A percentile compares a stretch with the other conserved stretches of the same genome.
phyloP scores from a whole-genome alignment of 768 basidiomycete genomes.

The Hortiboletus campestris region DNA sequence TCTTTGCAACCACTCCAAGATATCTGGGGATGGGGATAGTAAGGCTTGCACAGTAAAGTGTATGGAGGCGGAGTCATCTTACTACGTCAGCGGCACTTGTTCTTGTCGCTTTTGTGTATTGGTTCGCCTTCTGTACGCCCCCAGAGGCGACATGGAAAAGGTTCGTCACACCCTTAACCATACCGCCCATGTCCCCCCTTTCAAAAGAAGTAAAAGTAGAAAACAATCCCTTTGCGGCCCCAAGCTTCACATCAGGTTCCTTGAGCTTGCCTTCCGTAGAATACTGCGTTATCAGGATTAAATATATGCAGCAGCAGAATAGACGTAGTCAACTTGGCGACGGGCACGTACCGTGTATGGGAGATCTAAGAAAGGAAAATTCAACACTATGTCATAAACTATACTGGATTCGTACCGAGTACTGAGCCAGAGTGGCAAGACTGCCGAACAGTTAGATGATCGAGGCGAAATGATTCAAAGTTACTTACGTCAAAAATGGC shows the following conservation, averaged over 20 bases:
- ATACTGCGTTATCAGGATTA: conserved; percentile 48
- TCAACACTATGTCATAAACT: background rate
- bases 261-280: conserved; percentile 95
- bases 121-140: conserved; percentile 57
- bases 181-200: conserved; percentile 75
- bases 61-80: conserved; percentile 28
- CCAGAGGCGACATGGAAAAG: conserved; percentile 76
- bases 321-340: background rate
- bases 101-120: conserved; percentile 58
- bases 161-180: conserved; percentile 69
- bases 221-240: conserved; percentile 86
- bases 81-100: conserved; percentile 87
- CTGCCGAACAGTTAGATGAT: conserved; percentile 35
- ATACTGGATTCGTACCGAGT: conserved; percentile 49
- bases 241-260: conserved; percentile 85
- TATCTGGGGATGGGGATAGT: conserved; percentile 44
- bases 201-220: conserved; percentile 75
- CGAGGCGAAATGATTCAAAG: background rate
- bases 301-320: background rate
- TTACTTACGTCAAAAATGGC: conserved; percentile 69
- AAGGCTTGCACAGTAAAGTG: background rate
- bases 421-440: conserved; percentile 91
- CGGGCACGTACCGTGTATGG: conserved; percentile 56
- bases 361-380: conserved; percentile 45
- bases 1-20: conserved; percentile 85